Percentiles rank a stretch among this genome's conserved stretches.
These are phyloP conservation scores for Hyphopichia pseudoburtonii DNA, from an alignment of 1,139 yeast species.

Conservation along the genomic window DNA sequence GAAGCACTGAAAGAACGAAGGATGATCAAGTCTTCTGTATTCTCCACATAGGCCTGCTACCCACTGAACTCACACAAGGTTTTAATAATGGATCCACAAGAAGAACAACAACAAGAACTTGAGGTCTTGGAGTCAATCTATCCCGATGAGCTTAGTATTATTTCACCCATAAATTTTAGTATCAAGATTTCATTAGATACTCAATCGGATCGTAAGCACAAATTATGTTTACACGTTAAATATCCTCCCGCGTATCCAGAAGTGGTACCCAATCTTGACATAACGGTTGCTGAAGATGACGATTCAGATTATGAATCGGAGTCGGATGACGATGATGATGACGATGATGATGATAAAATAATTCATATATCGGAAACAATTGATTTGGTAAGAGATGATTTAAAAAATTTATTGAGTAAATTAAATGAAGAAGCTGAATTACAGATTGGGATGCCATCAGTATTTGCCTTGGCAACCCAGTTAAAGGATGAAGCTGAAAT, in stretches of 20 bases:
- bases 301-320: constrained; percentile 37
- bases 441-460: constrained; percentile 83
- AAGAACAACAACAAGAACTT: constrained; percentile 77
- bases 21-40: too few species aligned
- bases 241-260: constrained; percentile 77
- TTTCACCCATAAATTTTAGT: constrained; percentile 45
- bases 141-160: constrained; percentile 73
- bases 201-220: constrained; percentile 51
- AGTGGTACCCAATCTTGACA: constrained; percentile 54
- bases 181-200: constrained; percentile 60
- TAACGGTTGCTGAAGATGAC: constrained; percentile 37
- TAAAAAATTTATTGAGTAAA: constrained; percentile 36
- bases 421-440: constrained; percentile 66
- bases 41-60: too few species aligned
- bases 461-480: constrained; percentile 73
- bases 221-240: constrained; percentile 53
- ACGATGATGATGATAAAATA: constrained; percentile 43
- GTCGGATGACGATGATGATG: constrained; percentile 45
- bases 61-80: too few species aligned
- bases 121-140: constrained; percentile 87
- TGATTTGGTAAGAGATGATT: constrained; percentile 48
- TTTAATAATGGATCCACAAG: constrained; percentile 59
- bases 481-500: constrained; percentile 80
- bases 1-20: too few species aligned
- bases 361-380: constrained; percentile 58